phyloP scores from a whole-genome alignment of 176 grass and related monocot species.

The Ampelocalamus luodianensis region DNA sequence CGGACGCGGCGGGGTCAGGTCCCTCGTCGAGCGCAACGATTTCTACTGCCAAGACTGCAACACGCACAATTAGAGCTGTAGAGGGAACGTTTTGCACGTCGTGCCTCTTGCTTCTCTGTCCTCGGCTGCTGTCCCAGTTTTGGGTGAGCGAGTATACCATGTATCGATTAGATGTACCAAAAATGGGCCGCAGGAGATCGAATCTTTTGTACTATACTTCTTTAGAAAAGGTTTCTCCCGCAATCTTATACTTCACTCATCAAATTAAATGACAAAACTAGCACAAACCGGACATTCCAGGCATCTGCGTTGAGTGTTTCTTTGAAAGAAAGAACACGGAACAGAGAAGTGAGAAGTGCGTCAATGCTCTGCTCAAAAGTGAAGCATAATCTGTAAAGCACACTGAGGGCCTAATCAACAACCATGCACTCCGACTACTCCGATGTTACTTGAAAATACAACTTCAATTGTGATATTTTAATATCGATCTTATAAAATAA shows the following conservation, averaged over 20 bases:
- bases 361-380: background rate
- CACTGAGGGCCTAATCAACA: background rate
- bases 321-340: background rate
- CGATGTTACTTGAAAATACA: background rate
- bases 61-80: conserved; percentile 44
- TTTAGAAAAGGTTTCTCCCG: too few relatives aligned
- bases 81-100: background rate
- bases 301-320: background rate
- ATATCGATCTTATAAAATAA: too few relatives aligned
- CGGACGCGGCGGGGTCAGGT: background rate
- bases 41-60: conserved; percentile 61
- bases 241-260: background rate
- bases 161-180: background rate
- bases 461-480: too few relatives aligned
- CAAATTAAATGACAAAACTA: background rate
- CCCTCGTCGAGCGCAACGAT: conserved; percentile 58
- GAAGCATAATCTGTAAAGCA: background rate
- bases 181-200: background rate
- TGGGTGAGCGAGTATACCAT: background rate
- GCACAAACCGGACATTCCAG: background rate
- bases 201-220: background rate
- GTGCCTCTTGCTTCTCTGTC: too few relatives aligned
- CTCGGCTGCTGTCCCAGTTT: background rate
- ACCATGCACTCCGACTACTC: background rate
- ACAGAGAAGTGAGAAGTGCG: background rate